Evolutionary conservation across 1,284 basidiomycete species (phyloP).

Genomic region (Marasmius sp.): DNA sequence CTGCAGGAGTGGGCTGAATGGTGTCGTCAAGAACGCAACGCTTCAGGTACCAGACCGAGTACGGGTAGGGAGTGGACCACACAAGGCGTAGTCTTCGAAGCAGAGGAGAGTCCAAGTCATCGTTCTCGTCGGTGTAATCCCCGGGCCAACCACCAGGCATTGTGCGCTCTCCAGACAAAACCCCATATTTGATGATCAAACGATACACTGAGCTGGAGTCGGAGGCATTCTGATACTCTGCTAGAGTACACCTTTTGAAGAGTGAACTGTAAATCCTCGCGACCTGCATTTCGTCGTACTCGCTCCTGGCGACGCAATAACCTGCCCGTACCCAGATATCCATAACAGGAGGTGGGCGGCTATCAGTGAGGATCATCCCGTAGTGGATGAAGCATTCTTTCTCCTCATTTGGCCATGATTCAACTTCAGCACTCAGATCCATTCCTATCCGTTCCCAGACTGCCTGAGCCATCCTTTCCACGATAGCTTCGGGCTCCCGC

Average conservation of each 20-base stretch:
- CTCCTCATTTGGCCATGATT: conserved; percentile 11
- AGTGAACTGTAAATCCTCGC: conserved; percentile 22
- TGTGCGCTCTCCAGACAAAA: conserved; percentile 1
- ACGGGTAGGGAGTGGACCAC: conserved; percentile 10
- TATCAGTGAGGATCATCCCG: conserved; percentile 8
- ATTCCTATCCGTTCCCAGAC: not conserved
- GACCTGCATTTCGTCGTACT: conserved; percentile 16
- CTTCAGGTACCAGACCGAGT: conserved; percentile 42
- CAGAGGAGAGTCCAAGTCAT: not conserved
- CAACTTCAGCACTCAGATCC: not conserved
- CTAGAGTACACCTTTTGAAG: conserved; percentile 27
- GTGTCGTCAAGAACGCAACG: conserved; percentile 23
- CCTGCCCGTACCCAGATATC: conserved; percentile 25
- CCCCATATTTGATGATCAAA: conserved; percentile 24
- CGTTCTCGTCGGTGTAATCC: too few species aligned
- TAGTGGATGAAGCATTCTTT: conserved; percentile 15
- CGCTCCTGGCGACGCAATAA: conserved; percentile 26
- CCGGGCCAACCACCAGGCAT: too few species aligned
- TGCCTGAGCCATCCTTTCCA: not conserved
- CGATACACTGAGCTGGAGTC: conserved; percentile 17
- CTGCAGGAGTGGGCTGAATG: conserved; percentile 9
- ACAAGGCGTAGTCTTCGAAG: conserved; percentile 22
- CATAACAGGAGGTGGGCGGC: conserved; percentile 16
- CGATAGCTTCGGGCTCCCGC: not conserved
- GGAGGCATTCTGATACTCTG: conserved; percentile 32